Evolutionary conservation across 768 basidiomycete genomes (phyloP).

Genomic region (Lentinula guzmanii): DNA sequence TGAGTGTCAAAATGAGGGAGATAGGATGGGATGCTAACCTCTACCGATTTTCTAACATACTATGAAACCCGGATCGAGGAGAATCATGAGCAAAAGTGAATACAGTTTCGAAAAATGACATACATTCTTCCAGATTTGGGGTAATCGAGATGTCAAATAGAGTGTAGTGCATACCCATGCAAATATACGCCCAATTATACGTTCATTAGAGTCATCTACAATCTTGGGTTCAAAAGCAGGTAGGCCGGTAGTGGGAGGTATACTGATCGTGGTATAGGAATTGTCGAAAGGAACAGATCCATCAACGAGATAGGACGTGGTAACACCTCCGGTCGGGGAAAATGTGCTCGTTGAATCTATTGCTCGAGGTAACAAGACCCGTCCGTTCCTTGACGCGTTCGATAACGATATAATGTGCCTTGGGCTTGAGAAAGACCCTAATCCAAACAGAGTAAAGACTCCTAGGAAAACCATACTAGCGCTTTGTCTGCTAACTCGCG

Average conservation of each 20-base stretch:
- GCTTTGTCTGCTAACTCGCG: conserved; percentile 63
- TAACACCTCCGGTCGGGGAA: background rate
- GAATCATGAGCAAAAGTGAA: background rate
- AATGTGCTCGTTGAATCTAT: background rate
- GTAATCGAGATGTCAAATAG: conserved; percentile 89
- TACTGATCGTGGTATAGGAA: conserved; percentile 7
- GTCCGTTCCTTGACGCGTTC: conserved; percentile 27
- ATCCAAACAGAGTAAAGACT: conserved; percentile 65
- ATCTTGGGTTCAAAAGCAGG: conserved; percentile 17
- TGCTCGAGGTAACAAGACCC: conserved; percentile 32
- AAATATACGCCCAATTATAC: conserved; percentile 80
- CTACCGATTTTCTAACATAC: conserved; percentile 88
- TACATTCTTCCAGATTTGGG: conserved; percentile 99
- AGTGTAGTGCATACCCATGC: conserved; percentile 94
- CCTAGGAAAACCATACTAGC: conserved; percentile 81
- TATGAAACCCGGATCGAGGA: conserved; percentile 20
- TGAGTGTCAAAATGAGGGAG: background rate
- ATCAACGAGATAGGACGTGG: background rate
- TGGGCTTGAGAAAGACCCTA: conserved; percentile 43
- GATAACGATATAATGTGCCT: conserved; percentile 11
- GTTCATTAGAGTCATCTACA: conserved; percentile 35
- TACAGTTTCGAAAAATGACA: conserved; percentile 12
- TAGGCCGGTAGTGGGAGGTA: conserved; percentile 1
- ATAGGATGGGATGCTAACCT: conserved; percentile 32
- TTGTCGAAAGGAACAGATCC: background rate